Evolutionary conservation across 805 yeast genomes (phyloP).

Genomic region (Teunomyces aglyptinius): DNA sequence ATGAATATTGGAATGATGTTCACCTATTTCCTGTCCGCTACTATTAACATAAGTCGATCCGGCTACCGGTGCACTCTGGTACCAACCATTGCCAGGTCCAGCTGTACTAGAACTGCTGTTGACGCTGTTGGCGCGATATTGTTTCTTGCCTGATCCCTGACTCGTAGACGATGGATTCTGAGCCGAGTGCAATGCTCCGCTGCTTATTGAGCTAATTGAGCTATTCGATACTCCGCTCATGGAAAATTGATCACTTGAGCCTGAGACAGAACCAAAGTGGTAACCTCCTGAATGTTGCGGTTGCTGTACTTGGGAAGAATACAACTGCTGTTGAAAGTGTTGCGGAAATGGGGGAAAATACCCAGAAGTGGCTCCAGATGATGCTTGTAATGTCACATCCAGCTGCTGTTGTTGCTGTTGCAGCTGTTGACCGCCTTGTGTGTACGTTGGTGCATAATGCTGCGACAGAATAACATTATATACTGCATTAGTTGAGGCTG

Average conservation of each 20-base stretch:
- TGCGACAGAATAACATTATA: constrained; percentile 6
- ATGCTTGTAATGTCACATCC: not conserved
- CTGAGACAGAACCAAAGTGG: constrained; percentile 8
- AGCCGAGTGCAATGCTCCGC: constrained; percentile 1
- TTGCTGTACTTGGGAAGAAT: constrained; percentile 5
- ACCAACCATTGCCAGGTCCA: constrained; percentile 2
- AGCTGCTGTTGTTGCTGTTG: constrained; percentile 5
- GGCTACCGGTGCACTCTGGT: not conserved
- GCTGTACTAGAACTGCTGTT: constrained; percentile 3
- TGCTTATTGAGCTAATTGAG: constrained; percentile 7
- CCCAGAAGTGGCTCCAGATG: constrained; percentile 4
- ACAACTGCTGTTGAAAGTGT: constrained; percentile 8
- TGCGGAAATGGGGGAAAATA: constrained; percentile 10
- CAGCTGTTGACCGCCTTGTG: constrained; percentile 3
- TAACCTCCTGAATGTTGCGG: constrained; percentile 6
- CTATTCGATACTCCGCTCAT: constrained; percentile 8
- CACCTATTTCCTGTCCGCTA: constrained; percentile 1
- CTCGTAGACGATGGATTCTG: constrained; percentile 3
- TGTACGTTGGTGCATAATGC: constrained; percentile 3
- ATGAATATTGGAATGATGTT: not conserved
- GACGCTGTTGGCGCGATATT: constrained; percentile 9
- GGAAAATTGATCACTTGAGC: constrained; percentile 8
- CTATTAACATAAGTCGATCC: not conserved
- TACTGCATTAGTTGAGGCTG: constrained; percentile 2
- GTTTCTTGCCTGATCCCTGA: constrained; percentile 8